These are phyloP conservation scores for Globisporangium solare DNA, from an alignment of 352 stramenopile species.

Conservation along the genomic window DNA sequence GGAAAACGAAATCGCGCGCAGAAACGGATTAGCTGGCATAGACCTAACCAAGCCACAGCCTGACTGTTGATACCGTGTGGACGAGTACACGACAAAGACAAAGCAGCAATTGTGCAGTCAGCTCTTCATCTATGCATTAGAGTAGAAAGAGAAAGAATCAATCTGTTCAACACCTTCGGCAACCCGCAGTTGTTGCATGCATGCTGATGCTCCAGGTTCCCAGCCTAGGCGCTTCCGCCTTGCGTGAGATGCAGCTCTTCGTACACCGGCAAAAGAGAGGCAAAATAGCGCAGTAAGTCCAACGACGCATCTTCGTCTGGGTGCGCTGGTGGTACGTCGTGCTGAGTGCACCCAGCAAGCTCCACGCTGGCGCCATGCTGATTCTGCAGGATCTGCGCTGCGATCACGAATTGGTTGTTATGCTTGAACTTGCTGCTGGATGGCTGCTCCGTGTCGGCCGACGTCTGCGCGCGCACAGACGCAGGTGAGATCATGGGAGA, in stretches of 20 bases:
- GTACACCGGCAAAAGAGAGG: constrained; percentile 44
- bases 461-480: not conserved
- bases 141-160: constrained; percentile 1
- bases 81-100: not conserved
- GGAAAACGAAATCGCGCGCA: constrained; percentile 18
- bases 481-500: constrained; percentile 2
- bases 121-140: too few relatives aligned
- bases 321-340: constrained; percentile 22
- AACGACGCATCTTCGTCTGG: constrained; percentile 20
- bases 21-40: constrained; percentile 53
- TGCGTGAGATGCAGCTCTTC: constrained; percentile 52
- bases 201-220: not conserved
- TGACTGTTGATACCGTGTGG: too few relatives aligned
- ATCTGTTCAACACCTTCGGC: not conserved
- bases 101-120: not conserved
- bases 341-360: constrained; percentile 33
- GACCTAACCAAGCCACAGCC: too few relatives aligned
- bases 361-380: constrained; percentile 27
- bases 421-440: constrained; percentile 3
- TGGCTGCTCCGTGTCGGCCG: too few relatives aligned
- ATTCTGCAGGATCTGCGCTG: constrained; percentile 11
- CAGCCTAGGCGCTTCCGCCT: constrained; percentile 8
- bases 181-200: not conserved
- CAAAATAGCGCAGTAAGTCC: constrained; percentile 54
- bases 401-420: not conserved